Evolutionary conservation across 257 asterid genomes (phyloP).

Genomic region (Ophiorrhiza pumila): DNA sequence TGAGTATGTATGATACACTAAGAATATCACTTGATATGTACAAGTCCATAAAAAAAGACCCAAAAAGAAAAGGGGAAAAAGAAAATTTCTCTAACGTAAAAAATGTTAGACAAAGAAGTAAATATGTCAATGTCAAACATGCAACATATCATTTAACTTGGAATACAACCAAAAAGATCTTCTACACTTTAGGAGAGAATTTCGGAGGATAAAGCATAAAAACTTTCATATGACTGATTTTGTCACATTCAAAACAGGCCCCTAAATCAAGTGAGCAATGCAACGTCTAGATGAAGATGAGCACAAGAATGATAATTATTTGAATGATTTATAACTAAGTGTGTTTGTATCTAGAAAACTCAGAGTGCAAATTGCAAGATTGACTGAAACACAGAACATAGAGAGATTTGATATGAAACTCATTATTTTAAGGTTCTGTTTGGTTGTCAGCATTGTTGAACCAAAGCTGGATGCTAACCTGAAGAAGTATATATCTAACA

Average conservation of each 20-base stretch:
- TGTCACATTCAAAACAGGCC: neutral
- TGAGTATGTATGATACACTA: neutral
- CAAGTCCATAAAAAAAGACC: neutral
- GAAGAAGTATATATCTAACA: neutral
- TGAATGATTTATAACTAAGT: neutral
- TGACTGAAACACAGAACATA: neutral
- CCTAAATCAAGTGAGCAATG: neutral
- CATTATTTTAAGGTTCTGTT: neutral
- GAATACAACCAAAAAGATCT: neutral
- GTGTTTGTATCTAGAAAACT: neutral
- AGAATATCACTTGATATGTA: neutral
- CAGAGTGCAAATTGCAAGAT: no score
- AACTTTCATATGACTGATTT: neutral
- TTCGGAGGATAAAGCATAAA: neutral
- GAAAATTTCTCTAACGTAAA: neutral
- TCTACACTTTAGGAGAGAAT: neutral
- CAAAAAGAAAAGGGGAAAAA: neutral
- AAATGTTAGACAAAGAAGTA: neutral
- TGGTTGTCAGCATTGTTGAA: neutral
- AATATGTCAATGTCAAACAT: neutral
- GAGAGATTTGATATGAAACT: neutral
- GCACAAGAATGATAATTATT: neutral
- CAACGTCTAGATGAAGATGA: neutral
- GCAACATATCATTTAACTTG: neutral
- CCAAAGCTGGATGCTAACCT: no score